phyloP scores from a whole-genome alignment of 2,329 filamentous ascomycete genomes.

The Xylaria sp. region DNA sequence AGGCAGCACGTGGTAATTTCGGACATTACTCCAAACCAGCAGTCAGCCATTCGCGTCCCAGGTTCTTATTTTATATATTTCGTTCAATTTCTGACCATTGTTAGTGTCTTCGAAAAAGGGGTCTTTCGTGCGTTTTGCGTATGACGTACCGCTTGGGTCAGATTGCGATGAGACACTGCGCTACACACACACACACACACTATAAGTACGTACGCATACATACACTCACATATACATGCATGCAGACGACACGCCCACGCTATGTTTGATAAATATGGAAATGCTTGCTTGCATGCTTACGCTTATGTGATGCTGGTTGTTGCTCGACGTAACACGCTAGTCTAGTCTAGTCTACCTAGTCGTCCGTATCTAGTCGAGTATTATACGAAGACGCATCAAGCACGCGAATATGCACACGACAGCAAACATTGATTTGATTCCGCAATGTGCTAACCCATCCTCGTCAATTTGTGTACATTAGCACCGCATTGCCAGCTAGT shows the following conservation, averaged over 20 bases:
- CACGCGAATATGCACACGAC: background rate
- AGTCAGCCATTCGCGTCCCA: background rate
- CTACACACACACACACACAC: too few relatives aligned
- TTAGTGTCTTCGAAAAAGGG: background rate
- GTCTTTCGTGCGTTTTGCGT: background rate
- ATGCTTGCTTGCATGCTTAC: slow-evolving; percentile 12
- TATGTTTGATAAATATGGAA: slow-evolving; percentile 20
- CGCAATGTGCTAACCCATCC: background rate
- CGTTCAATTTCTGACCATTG: background rate
- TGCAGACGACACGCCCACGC: background rate
- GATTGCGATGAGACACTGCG: background rate
- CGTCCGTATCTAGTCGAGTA: too few relatives aligned
- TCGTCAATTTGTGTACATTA: background rate
- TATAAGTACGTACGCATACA: too few relatives aligned
- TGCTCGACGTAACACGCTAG: background rate
- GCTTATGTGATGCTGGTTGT: slow-evolving; percentile 7
- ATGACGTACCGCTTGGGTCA: background rate
- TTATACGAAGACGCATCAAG: background rate
- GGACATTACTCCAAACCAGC: slow-evolving; percentile 3
- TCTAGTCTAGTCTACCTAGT: background rate
- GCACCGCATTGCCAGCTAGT: too few relatives aligned
- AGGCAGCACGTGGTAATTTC: slow-evolving; percentile 14
- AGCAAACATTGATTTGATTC: slow-evolving; percentile 11
- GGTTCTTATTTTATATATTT: background rate
- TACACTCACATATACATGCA: too few relatives aligned